Percentiles rank a stretch among this genome's conserved stretches.
These are phyloP conservation scores for Camelina neglecta DNA, from an alignment of 345 rosid species.

Conservation along the genomic window DNA sequence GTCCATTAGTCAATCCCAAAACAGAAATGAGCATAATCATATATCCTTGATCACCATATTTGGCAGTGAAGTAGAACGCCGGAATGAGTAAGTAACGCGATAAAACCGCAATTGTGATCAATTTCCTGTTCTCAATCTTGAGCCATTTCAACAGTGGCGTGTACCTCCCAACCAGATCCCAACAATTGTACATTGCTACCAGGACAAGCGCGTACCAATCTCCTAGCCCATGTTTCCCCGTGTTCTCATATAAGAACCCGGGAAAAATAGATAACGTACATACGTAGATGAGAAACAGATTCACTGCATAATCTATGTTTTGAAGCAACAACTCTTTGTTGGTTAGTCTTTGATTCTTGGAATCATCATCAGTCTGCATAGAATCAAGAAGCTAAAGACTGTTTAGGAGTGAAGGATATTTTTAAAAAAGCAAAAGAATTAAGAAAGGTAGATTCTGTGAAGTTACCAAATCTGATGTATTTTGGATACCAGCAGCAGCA, in stretches of 20 bases:
- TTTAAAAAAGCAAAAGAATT: no score
- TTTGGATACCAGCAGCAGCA: constrained; percentile 85
- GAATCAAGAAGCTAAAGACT: constrained; percentile 20
- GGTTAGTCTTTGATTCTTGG: constrained; percentile 55
- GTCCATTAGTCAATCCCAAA: constrained; percentile 77
- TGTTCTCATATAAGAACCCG: constrained; percentile 81
- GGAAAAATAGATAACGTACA: constrained; percentile 82
- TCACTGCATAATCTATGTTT: constrained; percentile 70
- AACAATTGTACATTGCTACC: constrained; percentile 65
- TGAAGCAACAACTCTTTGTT: constrained; percentile 57
- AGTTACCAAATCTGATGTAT: constrained; percentile 39
- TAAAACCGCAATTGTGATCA: constrained; percentile 55
- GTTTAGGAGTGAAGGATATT: neutral
- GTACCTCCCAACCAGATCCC: constrained; percentile 73
- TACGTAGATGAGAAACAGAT: constrained; percentile 65
- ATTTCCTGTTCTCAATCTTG: constrained; percentile 73
- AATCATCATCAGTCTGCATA: constrained; percentile 51
- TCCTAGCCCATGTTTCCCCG: constrained; percentile 69
- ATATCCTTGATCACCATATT: constrained; percentile 90
- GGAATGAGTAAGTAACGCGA: constrained; percentile 71
- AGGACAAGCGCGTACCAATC: constrained; percentile 77
- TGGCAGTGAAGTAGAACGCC: constrained; percentile 84
- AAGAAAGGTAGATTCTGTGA: neutral
- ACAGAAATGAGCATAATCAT: constrained; percentile 76
- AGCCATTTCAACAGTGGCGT: constrained; percentile 59